Base-by-base conservation (phyloP, 1,284 basidiomycete genomes). In the Coriolopsis trogii region DNA sequence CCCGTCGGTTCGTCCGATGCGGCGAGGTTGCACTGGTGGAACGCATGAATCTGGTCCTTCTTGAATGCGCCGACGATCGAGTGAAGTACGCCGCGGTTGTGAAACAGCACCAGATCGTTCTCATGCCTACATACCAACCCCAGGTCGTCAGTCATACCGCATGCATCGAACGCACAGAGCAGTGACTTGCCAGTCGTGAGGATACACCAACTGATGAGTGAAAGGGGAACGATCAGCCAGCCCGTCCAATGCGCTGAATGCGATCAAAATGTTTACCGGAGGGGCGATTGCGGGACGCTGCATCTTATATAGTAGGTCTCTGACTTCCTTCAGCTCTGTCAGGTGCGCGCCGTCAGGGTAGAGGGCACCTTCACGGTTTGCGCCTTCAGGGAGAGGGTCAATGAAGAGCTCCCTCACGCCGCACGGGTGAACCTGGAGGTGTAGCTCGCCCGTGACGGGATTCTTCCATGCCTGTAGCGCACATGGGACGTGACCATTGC, bases 221-320 rank as follows among this genome's bases (percentile, higher is more conserved):
- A 9, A 43, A 12, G 31, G 9, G 2, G 28, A 28, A 40, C 25
- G 54, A 20, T 28, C 37, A 40, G 46, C 20, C 3, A 29, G n/a
- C n/a, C n/a, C n/a, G n/a, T n/a, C n/a, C n/a, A n/a, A 12, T 29
- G 6, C 38, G 41, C 41, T 55, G 45, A 43, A 44, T 38, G 30
- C 34, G 26, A n/a, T 5, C 28, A 12, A 28, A 39, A 39, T 13
- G 65, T 77, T 59, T 56, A 82, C 81, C 21, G 70, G 68, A 2
- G 90, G 89, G 1, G 85, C 80, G 55, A 94, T 93, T 6, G 83
- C 90, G 1, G 91, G 91, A 9, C 91, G 72, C 67, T 94, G 90
- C 76, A 93, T 85, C 66, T 77, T 78, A 71, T 93, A 92, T 29
- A 93, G 63, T 13, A 91, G 62, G 10, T 80, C 82, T n/a, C 91